Percentiles rank a stretch among this genome's conserved stretches.
Conservation (phyloP, 2,329 filamentous ascomycete genomes). For the Epichloe festucae region DNA sequence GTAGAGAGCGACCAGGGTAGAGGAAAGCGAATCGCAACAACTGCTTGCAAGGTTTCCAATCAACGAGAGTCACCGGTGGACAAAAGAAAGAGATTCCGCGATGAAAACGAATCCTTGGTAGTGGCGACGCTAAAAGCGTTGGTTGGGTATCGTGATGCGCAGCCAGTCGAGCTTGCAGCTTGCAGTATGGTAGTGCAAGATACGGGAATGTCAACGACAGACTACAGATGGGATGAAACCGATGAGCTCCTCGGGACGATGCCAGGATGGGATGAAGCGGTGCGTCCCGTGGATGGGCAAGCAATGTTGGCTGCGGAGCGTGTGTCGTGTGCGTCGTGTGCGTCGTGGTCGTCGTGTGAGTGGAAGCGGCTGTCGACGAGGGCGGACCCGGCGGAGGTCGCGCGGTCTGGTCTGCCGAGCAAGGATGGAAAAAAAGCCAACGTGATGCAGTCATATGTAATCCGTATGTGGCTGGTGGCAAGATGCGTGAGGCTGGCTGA, state of each 20-base stretch:
- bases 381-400: slow-evolving; percentile 1
- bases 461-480: slow-evolving; percentile 1
- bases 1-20: neutral
- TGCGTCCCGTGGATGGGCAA: neutral
- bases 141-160: slow-evolving; percentile 2
- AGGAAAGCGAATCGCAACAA: neutral
- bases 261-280: neutral
- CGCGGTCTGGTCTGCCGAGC: slow-evolving; percentile 1
- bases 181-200: neutral
- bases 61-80: neutral
- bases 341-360: slow-evolving; percentile 1
- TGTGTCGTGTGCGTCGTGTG: neutral
- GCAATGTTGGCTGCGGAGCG: slow-evolving; percentile 2
- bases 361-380: slow-evolving; percentile 1
- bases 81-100: neutral
- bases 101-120: neutral
- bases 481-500: neutral
- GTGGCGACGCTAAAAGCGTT: neutral
- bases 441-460: slow-evolving; percentile 2
- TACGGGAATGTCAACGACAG: neutral
- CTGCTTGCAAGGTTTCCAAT: neutral
- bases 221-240: neutral
- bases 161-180: neutral
- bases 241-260: neutral
- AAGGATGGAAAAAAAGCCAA: neutral